phyloP scores from a whole-genome alignment of 108 stramenopile species.

The Stephanodiscus minutulus region DNA sequence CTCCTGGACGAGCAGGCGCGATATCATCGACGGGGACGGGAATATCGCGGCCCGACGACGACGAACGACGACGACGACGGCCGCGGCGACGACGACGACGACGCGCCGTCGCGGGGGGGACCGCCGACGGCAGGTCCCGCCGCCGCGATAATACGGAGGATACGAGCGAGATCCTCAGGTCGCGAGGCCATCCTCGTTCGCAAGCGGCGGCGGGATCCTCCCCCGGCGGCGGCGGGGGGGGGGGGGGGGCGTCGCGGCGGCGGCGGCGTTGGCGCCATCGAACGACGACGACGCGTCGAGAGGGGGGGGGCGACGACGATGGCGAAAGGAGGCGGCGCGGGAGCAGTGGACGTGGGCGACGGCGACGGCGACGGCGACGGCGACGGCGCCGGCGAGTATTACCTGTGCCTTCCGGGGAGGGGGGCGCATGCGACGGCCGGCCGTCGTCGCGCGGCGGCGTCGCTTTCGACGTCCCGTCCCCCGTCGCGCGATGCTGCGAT shows the following conservation, averaged over 20 bases:
- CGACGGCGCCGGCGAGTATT: slow-evolving; percentile 9
- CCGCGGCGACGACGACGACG: slow-evolving; percentile 9
- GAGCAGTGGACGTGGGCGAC: neutral
- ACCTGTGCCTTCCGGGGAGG: slow-evolving; percentile 38
- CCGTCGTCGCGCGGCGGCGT: neutral
- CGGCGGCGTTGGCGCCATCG: too few relatives aligned
- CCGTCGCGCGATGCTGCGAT: neutral
- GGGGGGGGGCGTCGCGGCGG: slow-evolving; percentile 1
- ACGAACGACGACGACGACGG: neutral
- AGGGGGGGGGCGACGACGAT: neutral
- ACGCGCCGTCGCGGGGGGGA: too few relatives aligned
- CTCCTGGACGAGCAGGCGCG: slow-evolving; percentile 37
- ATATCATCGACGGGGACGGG: slow-evolving; percentile 1
- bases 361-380: neutral
- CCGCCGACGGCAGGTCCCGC: neutral
- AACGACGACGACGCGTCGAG: too few relatives aligned
- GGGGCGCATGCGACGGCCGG: neutral
- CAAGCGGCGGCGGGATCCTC: slow-evolving; percentile 21
- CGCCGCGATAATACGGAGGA: slow-evolving; percentile 14
- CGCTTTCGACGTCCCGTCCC: neutral
- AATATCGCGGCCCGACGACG: too few relatives aligned
- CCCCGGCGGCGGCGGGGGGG: slow-evolving; percentile 15
- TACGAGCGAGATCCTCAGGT: slow-evolving; percentile 32
- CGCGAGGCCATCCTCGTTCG: slow-evolving; percentile 30
- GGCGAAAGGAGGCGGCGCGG: neutral